Conservation (phyloP, 495 filamentous ascomycete species). For the Beverwykella pulmonaria region DNA sequence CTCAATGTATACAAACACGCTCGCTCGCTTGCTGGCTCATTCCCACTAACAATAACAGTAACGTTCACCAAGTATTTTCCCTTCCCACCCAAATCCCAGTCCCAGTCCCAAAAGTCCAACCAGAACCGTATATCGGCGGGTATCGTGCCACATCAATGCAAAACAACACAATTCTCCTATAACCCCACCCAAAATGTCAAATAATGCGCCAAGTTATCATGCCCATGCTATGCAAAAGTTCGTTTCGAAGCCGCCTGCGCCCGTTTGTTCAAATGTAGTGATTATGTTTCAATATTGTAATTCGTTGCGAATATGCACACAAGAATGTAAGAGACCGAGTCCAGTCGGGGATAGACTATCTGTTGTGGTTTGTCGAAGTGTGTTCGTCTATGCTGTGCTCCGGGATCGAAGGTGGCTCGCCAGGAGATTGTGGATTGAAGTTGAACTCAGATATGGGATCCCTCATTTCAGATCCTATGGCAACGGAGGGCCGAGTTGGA, state of each 20-base stretch:
- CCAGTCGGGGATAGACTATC: slow-evolving; percentile 5
- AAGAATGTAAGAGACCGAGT: not conserved
- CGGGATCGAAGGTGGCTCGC: not conserved
- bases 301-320: not conserved
- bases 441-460: not conserved
- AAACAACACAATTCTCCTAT: not conserved
- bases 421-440: not conserved
- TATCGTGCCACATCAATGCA: slow-evolving; percentile 3
- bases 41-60: not conserved
- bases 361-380: slow-evolving; percentile 22
- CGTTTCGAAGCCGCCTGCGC: slow-evolving; percentile 1
- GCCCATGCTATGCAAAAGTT: slow-evolving; percentile 15
- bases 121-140: slow-evolving; percentile 9
- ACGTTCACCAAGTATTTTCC: not conserved
- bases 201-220: slow-evolving; percentile 9
- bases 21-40: too few species aligned
- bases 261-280: not conserved
- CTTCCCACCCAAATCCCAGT: not conserved
- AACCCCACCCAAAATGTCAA: slow-evolving; percentile 1
- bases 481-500: not conserved
- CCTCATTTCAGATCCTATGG: slow-evolving; percentile 4
- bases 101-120: not conserved
- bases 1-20: not conserved
- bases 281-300: not conserved
- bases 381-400: not conserved